A percentile compares a stretch with the other conserved stretches of the same genome.
Evolutionary conservation across 768 basidiomycete genomes (phyloP).

Genomic region (Tylopilus intermedius): DNA sequence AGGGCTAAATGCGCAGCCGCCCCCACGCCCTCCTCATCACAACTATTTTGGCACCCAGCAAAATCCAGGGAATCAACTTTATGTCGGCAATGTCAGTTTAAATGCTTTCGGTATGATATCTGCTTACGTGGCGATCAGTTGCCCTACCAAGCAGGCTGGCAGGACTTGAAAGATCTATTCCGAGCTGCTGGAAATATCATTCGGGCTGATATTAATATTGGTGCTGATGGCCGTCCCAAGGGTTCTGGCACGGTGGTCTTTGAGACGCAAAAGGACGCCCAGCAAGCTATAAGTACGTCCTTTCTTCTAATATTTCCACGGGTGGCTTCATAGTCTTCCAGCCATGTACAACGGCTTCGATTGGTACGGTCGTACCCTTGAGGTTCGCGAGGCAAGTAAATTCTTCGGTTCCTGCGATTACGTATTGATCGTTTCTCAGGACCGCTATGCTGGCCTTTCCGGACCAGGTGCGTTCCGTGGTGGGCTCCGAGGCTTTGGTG

Average conservation of each 20-base stretch:
- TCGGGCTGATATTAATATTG: slow-evolving; percentile 92
- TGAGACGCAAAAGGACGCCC: slow-evolving; percentile 84
- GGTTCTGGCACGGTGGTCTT: slow-evolving; percentile 98
- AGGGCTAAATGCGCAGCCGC: slow-evolving; percentile 71
- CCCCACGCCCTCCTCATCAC: slow-evolving; percentile 78
- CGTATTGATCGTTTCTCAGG: slow-evolving; percentile 39
- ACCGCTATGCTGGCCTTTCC: slow-evolving; percentile 83
- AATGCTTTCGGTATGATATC: not conserved
- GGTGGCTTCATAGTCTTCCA: slow-evolving; percentile 29
- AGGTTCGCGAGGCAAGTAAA: slow-evolving; percentile 82
- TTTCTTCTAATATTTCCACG: not conserved
- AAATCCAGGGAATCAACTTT: slow-evolving; percentile 84
- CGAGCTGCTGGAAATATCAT: slow-evolving; percentile 92
- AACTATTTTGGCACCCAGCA: slow-evolving; percentile 57
- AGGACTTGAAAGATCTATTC: slow-evolving; percentile 97
- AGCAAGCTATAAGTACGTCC: slow-evolving; percentile 81
- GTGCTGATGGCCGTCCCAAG: slow-evolving; percentile 87
- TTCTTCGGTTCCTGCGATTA: not conserved
- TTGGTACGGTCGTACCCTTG: slow-evolving; percentile 92
- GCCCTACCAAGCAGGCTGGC: slow-evolving; percentile 97
- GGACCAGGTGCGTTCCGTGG: slow-evolving; percentile 58
- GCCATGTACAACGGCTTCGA: slow-evolving; percentile 97
- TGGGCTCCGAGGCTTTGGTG: slow-evolving; percentile 51
- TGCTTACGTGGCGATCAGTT: slow-evolving; percentile 45
- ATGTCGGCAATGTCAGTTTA: slow-evolving; percentile 77